Conservation (phyloP, 1,284 basidiomycete genomes). For the Melampsora americana region DNA sequence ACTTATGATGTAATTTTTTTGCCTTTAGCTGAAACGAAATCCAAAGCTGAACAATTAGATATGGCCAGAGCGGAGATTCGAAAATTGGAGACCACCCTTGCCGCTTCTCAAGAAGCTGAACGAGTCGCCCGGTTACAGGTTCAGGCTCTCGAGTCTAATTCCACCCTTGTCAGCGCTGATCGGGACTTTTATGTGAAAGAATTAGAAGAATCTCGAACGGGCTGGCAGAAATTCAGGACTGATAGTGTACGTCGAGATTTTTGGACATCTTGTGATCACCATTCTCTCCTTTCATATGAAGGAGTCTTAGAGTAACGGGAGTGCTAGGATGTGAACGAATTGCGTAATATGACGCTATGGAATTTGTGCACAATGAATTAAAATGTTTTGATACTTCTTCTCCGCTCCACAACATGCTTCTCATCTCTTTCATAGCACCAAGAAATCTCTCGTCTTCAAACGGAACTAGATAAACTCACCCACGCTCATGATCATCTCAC, state of each 20-base stretch:
- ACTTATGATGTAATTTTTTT: neutral
- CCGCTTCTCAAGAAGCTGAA: slow-evolving; percentile 12
- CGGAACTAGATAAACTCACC: slow-evolving; percentile 28
- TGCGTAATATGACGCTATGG: too few relatives aligned
- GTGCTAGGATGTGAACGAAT: too few relatives aligned
- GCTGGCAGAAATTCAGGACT: slow-evolving; percentile 28
- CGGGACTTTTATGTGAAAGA: slow-evolving; percentile 39
- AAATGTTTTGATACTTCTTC: too few relatives aligned
- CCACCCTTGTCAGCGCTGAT: slow-evolving; percentile 20
- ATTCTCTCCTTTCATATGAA: neutral
- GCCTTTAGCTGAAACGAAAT: slow-evolving; percentile 14
- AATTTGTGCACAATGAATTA: too few relatives aligned
- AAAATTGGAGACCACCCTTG: slow-evolving; percentile 19
- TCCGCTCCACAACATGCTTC: too few relatives aligned
- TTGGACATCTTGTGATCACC: neutral
- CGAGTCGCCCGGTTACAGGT: slow-evolving; percentile 29
- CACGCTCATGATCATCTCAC: slow-evolving; percentile 22
- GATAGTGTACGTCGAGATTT: slow-evolving; percentile 15
- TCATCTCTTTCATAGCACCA: slow-evolving; percentile 12
- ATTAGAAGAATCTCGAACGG: slow-evolving; percentile 20
- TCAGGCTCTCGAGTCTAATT: slow-evolving; percentile 20
- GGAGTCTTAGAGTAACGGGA: too few relatives aligned
- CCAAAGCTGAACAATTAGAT: slow-evolving; percentile 23
- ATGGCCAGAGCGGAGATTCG: slow-evolving; percentile 9
- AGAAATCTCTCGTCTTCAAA: slow-evolving; percentile 32